Evolutionary conservation across 2,329 filamentous ascomycete genomes (phyloP).

Genomic region (Botrytis aclada): DNA sequence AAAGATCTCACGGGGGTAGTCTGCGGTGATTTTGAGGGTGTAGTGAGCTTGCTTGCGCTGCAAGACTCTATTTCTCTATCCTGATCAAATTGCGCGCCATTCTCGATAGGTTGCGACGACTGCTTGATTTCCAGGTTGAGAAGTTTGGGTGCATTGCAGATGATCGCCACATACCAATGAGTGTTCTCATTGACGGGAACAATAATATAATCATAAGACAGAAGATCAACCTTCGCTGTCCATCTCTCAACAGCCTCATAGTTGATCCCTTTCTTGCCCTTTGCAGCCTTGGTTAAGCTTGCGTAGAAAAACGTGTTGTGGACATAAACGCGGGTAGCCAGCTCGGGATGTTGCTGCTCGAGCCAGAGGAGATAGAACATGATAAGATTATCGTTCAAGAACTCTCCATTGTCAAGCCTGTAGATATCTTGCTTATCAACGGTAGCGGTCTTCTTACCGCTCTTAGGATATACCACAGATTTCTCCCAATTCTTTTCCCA

Average conservation of each 20-base stretch:
- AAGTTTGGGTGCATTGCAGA: slow-evolving; percentile 78
- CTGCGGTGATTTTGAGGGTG: not conserved
- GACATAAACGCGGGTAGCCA: slow-evolving; percentile 70
- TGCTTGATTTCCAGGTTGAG: slow-evolving; percentile 36
- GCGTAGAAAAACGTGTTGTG: slow-evolving; percentile 94
- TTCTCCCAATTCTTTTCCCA: slow-evolving; percentile 54
- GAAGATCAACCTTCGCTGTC: slow-evolving; percentile 82
- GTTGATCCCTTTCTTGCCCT: slow-evolving; percentile 63
- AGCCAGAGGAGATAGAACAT: slow-evolving; percentile 80
- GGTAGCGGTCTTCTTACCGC: slow-evolving; percentile 58
- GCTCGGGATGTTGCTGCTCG: slow-evolving; percentile 54
- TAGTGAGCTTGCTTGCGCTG: not conserved
- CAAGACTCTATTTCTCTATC: not conserved
- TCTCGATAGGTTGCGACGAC: not conserved
- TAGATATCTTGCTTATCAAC: slow-evolving; percentile 71
- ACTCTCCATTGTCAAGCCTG: slow-evolving; percentile 78
- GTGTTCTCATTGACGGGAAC: slow-evolving; percentile 84
- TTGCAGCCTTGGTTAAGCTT: slow-evolving; percentile 60
- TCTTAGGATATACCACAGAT: slow-evolving; percentile 59
- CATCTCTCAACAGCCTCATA: slow-evolving; percentile 83
- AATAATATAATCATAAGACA: slow-evolving; percentile 82
- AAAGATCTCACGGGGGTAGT: not conserved
- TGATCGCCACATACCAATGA: slow-evolving; percentile 95
- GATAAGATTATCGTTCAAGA: slow-evolving; percentile 89
- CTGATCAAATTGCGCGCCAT: not conserved